Evolutionary conservation across 2,329 filamentous ascomycete species (phyloP), one percentile per base, ranked within the genome.

Genomic region (Botrytis fabae): DNA sequence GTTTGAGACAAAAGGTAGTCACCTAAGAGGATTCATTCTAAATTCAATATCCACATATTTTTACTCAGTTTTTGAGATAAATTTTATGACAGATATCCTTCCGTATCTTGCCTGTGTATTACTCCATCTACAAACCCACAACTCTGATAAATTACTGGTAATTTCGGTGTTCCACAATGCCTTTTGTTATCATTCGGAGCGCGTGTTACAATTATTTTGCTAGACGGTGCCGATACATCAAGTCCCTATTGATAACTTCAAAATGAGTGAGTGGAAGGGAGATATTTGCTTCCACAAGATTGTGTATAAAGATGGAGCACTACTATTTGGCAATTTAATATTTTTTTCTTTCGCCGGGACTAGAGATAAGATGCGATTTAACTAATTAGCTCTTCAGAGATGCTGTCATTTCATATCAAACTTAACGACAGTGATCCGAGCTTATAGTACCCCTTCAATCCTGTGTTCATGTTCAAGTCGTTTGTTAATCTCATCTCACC

Each of bases 171-270:
- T 18, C 1, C 28, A 0, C 7, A 28, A 7, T n/a, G 12, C 25
- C 0, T 1, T 54, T 14, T 14, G 0, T 28, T 7, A 3, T 7
- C 7, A 54, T 16, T 7, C 3, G n/a, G 12, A 54, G 12, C 2
- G 44, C 4, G 2, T 16, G 1, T 54, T 0, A 28, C 2, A 16
- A 16, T 1, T n/a, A 1, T 3, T 16, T 54, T 3, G 0, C 48
- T n/a, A 54, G 48, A 1, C 0, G 6, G 48, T n/a, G 1, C 2
- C 2, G 22, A 48, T 25, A 10, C 3, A 25, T 25, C 9, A 48
- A 14, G 22, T 14, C 10, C 46, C 25, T 12, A n/a, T 5, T 10
- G 25, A 51, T 12, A 10, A 25, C 8, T 25, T 51, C 10, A 25
- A 2, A 25, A n/a, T 5, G 10, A 25, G 10, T 6, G 0, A 25